Base-by-base conservation (phyloP, 2,329 filamentous ascomycete genomes). In the Pyrenophora graminea region DNA sequence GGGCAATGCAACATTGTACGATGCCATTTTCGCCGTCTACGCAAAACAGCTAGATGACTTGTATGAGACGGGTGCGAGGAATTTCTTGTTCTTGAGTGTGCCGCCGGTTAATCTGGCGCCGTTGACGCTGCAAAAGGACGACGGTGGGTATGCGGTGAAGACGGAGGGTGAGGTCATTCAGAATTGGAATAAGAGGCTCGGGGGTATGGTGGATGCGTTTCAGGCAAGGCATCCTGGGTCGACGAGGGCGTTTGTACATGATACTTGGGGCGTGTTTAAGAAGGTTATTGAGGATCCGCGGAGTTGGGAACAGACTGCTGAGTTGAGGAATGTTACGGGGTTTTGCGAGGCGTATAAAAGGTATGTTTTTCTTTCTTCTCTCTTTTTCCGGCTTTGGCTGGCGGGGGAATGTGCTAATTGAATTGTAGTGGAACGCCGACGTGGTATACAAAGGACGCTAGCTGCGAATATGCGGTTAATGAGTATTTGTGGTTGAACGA, bases 401-500 rank as follows among this genome's bases (percentile, higher is more conserved):
- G 15, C 1, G 15, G 15, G 15, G 15, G 15, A 15, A 15, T 15
- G 1, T 15, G 15, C 15, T 15, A 15, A 53, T 33, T 21, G 32
- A 19, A 7, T 32, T 3, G 34, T 25, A 74, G 70, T 52, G 75
- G 74, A 3, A 73, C 75, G 1, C 64, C 72, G 2, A 64, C 56
- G 0, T 73, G 71, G 68, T 71, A 76, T 45, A 72, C 71, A 1
- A 69, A 66, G n/a, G 58, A 72, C 34, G 50, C 64, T 15, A 76
- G 73, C 40, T 87, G 85, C 64, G 74, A 75, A 1, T 68, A 82
- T 38, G 73, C 81, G 0, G 82, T 85, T 2, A 81, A 86, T 62
- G 72, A 86, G 70, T 87, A 86, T 64, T 80, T 87, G 59, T 87
- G 84, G 85, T 72, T 86, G 25, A 86, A 87, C 59, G 76, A 69